A percentile compares a stretch with the other conserved stretches of the same genome.
These are phyloP conservation scores for Rhizomucor miehei DNA, from an alignment of 371 early-diverging fungal genomes.

Conservation along the genomic window DNA sequence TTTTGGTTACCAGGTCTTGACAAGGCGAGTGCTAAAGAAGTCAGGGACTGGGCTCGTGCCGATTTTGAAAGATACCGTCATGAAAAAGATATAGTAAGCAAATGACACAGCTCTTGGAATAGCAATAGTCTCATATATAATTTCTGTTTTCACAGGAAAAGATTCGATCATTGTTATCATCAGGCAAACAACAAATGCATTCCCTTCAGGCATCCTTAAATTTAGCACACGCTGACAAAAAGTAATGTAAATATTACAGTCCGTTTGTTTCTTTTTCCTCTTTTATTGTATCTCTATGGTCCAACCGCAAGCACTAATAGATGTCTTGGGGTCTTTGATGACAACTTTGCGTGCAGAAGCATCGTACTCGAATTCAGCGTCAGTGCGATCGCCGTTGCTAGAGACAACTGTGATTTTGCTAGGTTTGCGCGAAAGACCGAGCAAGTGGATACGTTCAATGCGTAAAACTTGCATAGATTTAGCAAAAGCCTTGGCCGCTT, in stretches of 20 bases:
- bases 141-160: conserved; percentile 40
- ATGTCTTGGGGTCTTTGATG: conserved; percentile 70
- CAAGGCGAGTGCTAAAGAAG: conserved; percentile 47
- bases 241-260: not conserved
- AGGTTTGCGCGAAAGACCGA: conserved; percentile 26
- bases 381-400: conserved; percentile 3
- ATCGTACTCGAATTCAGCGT: conserved; percentile 18
- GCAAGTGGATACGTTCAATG: conserved; percentile 44
- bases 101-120: too few relatives aligned
- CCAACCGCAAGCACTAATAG: conserved; percentile 61
- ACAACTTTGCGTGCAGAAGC: conserved; percentile 30
- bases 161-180: conserved; percentile 51
- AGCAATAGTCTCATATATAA: too few relatives aligned
- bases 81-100: conserved; percentile 52
- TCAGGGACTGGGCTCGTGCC: conserved; percentile 55
- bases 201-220: conserved; percentile 48
- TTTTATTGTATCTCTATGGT: conserved; percentile 5
- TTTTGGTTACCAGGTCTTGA: conserved; percentile 29
- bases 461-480: conserved; percentile 24
- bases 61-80: conserved; percentile 63
- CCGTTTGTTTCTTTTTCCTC: not conserved
- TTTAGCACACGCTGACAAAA: conserved; percentile 27
- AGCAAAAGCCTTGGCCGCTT: conserved; percentile 22
- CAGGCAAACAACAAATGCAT: conserved; percentile 63
- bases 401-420: conserved; percentile 17